A percentile compares a stretch with the other conserved stretches of the same genome.
These are phyloP conservation scores for Nepenthes alata DNA, from an alignment of 179 eudicot genomes.

Conservation along the genomic window DNA sequence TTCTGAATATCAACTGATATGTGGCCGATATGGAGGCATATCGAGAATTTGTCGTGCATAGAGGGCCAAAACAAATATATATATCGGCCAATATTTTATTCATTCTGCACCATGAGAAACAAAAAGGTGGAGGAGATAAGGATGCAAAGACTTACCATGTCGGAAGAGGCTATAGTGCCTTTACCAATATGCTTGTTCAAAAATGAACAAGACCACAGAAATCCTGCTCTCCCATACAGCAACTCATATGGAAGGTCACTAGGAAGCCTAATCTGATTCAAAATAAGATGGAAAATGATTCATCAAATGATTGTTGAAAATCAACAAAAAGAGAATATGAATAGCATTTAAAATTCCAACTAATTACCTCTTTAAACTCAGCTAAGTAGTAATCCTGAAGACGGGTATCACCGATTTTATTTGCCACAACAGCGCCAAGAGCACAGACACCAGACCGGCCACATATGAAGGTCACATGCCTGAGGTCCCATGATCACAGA, in stretches of 20 bases:
- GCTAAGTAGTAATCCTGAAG: constrained; percentile 33
- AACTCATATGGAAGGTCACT: constrained; percentile 50
- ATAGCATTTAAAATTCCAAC: neutral
- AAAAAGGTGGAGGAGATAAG: neutral
- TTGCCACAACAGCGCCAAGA: constrained; percentile 68
- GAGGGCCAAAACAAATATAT: too few relatives aligned
- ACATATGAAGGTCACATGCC: constrained; percentile 61
- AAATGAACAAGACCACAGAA: constrained; percentile 64
- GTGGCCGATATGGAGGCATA: too few relatives aligned
- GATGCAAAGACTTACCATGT: constrained; percentile 28
- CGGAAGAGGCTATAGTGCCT: constrained; percentile 36
- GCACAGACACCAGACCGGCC: constrained; percentile 83
- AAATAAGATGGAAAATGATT: neutral
- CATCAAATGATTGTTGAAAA: neutral
- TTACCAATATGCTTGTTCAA: constrained; percentile 51
- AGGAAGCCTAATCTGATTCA: constrained; percentile 38
- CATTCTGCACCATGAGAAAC: too few relatives aligned
- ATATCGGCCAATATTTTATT: too few relatives aligned
- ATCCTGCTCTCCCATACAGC: constrained; percentile 74
- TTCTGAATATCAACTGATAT: too few relatives aligned
- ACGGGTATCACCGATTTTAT: constrained; percentile 33
- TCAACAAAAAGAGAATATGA: neutral
- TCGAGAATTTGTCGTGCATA: too few relatives aligned
- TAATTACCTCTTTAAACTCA: constrained; percentile 50
- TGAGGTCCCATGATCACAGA: constrained; percentile 13